phyloP scores from a whole-genome alignment of 495 filamentous ascomycete genomes.

The Penicillium cosmopolitanum region DNA sequence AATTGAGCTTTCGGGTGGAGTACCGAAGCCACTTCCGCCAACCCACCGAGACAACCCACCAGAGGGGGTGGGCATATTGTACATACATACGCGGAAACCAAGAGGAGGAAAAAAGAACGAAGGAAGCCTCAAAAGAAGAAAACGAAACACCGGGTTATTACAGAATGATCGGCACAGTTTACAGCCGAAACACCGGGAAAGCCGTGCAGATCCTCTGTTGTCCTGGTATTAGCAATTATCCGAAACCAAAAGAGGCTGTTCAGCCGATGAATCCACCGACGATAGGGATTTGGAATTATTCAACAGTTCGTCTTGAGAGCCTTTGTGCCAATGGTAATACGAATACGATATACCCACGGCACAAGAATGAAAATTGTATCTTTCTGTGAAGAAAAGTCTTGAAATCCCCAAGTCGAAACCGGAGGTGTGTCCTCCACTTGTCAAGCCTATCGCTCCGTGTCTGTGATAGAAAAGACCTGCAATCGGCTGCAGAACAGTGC shows the following conservation, averaged over 20 bases:
- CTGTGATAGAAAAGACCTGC: neutral
- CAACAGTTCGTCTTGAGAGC: too few relatives aligned
- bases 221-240: too few relatives aligned
- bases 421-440: too few relatives aligned
- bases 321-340: too few relatives aligned
- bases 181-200: neutral
- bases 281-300: neutral
- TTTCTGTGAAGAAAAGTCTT: too few relatives aligned
- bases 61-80: neutral
- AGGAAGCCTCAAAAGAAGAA: neutral
- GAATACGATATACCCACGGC: too few relatives aligned
- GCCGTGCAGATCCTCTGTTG: neutral
- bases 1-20: constrained; percentile 20
- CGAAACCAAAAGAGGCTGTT: neutral
- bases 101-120: neutral
- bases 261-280: neutral
- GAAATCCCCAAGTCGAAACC: too few relatives aligned
- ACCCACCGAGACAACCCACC: constrained; percentile 4
- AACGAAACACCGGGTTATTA: neutral
- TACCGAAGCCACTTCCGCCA: constrained; percentile 31
- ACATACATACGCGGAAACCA: neutral
- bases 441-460: neutral
- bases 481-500: neutral
- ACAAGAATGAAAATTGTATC: too few relatives aligned
- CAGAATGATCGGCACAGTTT: neutral